A percentile compares a stretch with the other conserved stretches of the same genome.
These are phyloP conservation scores for Zygosaccharomyces sapae DNA, from an alignment of 1,139 yeast genomes.

Conservation along the genomic window DNA sequence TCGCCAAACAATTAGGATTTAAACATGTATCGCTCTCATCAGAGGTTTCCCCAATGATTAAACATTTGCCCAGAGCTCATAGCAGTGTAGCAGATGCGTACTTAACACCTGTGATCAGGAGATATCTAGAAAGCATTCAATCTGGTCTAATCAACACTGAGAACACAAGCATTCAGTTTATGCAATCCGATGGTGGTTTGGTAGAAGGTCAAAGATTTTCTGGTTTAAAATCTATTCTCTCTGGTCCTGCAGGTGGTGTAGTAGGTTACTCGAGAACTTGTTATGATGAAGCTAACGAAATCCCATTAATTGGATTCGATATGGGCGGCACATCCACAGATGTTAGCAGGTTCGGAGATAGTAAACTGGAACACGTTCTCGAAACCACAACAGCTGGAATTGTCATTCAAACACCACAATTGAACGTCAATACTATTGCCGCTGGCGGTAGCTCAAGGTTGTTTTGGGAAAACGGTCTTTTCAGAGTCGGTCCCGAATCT, in stretches of 20 bases:
- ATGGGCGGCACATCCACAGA: conserved; percentile 64
- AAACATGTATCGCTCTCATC: conserved; percentile 59
- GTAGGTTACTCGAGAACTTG: conserved; percentile 54
- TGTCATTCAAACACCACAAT: conserved; percentile 52
- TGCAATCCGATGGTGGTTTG: conserved; percentile 60
- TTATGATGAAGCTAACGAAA: conserved; percentile 40
- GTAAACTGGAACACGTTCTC: conserved; percentile 49
- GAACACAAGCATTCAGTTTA: conserved; percentile 43
- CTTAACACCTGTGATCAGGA: conserved; percentile 64
- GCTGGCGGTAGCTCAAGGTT: conserved; percentile 59
- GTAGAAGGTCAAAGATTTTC: conserved; percentile 47
- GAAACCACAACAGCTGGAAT: conserved; percentile 56
- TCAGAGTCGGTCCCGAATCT: conserved; percentile 56
- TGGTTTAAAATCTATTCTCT: conserved; percentile 50
- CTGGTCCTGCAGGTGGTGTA: conserved; percentile 64
- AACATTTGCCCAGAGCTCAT: conserved; percentile 64
- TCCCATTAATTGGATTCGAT: conserved; percentile 53
- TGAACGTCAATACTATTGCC: conserved; percentile 56
- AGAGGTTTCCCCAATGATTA: conserved; percentile 67
- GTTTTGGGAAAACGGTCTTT: conserved; percentile 50
- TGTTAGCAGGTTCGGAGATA: conserved; percentile 46
- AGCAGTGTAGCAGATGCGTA: conserved; percentile 76
- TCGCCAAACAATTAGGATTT: conserved; percentile 59
- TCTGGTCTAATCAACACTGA: conserved; percentile 53
- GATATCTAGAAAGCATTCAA: conserved; percentile 57